Evolutionary conservation across 169 alveolate species (phyloP), one percentile per base, ranked within the genome.

Genomic region (Plasmodium chabaudi): DNA sequence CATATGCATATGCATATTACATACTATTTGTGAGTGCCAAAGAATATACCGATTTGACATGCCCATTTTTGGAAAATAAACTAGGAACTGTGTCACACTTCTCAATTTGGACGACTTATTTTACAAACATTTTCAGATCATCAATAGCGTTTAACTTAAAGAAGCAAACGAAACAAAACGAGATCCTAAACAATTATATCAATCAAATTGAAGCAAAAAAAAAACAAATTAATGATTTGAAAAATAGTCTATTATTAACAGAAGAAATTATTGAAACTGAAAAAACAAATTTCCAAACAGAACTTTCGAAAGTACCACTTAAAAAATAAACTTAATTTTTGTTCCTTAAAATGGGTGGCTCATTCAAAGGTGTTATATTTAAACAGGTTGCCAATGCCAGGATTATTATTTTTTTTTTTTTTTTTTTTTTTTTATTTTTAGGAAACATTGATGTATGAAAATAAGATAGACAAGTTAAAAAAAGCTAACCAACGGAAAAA

Each of bases 401-500:
- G n/a, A 10, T 1, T 44, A 5, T 27, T 7, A 9, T 10, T 5
- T 15, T 3, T 9, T 1, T 70, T 5, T 2, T 53, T 2, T 55
- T 61, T 23, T 10, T 71, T 19, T 21, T 21, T 57, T 13, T 39
- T 17, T 57, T 19, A 39, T 67, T 1, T 47, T 7, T 51, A 82
- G 90, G 84, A 67, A 34, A 82, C 67, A 19, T 67, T 69, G 19
- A 56, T 68, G 42, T 82, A 82, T 46, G 86, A 82, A 61, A 82
- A 82, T 46, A 65, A 67, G 56, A 82, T 82, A 56, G 90, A 82
- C 21, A 82, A 82, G 86, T 47, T 82, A 65, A 82, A 82, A 61
- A 82, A 82, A 47, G 69, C 67, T 25, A 82, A 82, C 51, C 90
- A 82, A 61, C 23, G 90, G 27, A 82, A 61, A 47, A 70, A 61